Conservation (phyloP, 164 flowering plant genomes). For the Vitis rotundifolia region DNA sequence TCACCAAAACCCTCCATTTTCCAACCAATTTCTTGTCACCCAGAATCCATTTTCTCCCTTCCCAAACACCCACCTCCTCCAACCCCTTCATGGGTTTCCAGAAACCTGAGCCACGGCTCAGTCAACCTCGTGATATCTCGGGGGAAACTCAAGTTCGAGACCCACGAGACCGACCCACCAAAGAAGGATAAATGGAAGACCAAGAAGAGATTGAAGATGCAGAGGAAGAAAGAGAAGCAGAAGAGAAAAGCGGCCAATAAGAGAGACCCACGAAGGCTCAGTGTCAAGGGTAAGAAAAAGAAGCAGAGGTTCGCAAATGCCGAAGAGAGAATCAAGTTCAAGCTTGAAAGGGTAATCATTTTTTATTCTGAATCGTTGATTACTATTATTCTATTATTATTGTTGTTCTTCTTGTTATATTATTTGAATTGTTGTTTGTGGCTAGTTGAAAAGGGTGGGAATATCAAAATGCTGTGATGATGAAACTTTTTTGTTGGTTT, state of each 20-base stretch:
- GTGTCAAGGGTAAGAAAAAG: conserved; percentile 58
- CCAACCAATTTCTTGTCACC: conserved; percentile 12
- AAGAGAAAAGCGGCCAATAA: conserved; percentile 74
- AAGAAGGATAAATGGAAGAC: conserved; percentile 72
- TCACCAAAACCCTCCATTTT: conserved; percentile 24
- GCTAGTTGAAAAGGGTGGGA: no score
- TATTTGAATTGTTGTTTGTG: no score
- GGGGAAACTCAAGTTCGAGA: conserved; percentile 81
- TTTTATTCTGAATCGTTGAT: background rate
- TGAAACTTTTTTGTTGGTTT: no score
- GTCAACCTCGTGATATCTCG: conserved; percentile 66
- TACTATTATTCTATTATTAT: no score
- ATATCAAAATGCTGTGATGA: no score
- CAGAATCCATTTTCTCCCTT: conserved; percentile 3
- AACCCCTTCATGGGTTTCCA: conserved; percentile 37
- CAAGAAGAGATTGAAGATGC: conserved; percentile 75
- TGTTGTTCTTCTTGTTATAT: no score
- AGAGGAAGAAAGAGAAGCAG: conserved; percentile 69
- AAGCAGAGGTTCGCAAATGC: conserved; percentile 65
- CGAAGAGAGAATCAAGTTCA: conserved; percentile 69
- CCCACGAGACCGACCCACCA: conserved; percentile 66
- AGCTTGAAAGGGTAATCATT: conserved; percentile 67
- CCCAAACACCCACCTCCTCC: background rate
- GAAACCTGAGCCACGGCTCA: conserved; percentile 45
- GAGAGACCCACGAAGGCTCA: conserved; percentile 71